Evolutionary conservation across 2,329 filamentous ascomycete species (phyloP).

Genomic region (Stylonectria norvegica): DNA sequence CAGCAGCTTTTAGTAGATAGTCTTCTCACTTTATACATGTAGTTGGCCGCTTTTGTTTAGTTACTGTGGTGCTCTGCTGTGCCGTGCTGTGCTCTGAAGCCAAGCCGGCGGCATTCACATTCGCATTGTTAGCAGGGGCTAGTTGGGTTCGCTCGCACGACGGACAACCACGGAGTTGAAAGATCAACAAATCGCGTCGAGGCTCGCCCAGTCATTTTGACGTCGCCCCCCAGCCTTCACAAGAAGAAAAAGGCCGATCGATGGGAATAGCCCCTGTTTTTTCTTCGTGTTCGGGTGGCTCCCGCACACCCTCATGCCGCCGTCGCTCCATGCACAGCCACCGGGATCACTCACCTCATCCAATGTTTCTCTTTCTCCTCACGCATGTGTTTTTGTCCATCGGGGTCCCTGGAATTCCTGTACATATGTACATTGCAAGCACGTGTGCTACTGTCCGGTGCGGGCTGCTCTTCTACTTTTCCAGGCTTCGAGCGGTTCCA

Average conservation of each 20-base stretch:
- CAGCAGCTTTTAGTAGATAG: too few species aligned
- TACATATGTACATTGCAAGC: too few species aligned
- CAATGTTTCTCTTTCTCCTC: neutral
- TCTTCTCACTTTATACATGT: neutral
- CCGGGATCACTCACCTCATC: neutral
- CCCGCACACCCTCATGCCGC: conserved; percentile 28
- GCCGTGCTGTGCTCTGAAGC: neutral
- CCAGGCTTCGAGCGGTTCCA: too few species aligned
- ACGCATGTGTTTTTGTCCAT: neutral
- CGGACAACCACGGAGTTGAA: neutral
- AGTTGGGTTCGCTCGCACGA: neutral
- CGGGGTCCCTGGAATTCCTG: too few species aligned
- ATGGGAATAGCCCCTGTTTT: conserved; percentile 13
- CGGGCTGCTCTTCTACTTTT: too few species aligned
- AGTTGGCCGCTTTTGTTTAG: too few species aligned
- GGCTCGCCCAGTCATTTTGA: conserved; percentile 8
- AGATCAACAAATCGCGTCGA: neutral
- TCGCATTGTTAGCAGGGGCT: neutral
- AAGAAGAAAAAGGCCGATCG: conserved; percentile 9
- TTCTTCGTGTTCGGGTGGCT: conserved; percentile 32
- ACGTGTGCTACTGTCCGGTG: too few species aligned
- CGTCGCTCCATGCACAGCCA: conserved; percentile 9
- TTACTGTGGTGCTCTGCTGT: too few species aligned
- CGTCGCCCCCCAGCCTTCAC: too few species aligned
- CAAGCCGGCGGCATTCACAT: neutral